A percentile compares a stretch with the other conserved stretches of the same genome.
phyloP scores from a whole-genome alignment of 2,329 filamentous ascomycete genomes.

The Calonectria leucothoes region DNA sequence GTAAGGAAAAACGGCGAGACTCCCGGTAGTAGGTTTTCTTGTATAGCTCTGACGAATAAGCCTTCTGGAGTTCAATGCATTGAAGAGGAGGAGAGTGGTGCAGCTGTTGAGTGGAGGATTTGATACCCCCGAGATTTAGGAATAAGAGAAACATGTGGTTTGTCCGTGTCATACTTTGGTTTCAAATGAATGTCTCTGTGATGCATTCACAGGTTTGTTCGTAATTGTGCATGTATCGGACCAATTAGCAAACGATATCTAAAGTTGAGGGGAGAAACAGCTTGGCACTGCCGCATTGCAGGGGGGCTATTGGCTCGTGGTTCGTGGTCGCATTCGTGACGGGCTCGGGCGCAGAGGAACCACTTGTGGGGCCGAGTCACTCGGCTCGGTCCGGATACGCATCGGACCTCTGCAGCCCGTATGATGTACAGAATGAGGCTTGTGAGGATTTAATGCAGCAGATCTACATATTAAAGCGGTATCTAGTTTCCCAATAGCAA shows the following conservation, averaged over 20 bases:
- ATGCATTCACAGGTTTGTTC: not conserved
- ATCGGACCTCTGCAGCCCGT: not conserved
- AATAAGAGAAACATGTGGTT: not conserved
- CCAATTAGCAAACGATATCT: not conserved
- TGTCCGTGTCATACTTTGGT: not conserved
- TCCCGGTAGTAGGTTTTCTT: not conserved
- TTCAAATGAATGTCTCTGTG: not conserved
- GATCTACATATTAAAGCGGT: not conserved
- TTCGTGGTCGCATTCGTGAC: not conserved
- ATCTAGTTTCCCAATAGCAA: not conserved
- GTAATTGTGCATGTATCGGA: not conserved
- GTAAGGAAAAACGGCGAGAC: constrained; percentile 9
- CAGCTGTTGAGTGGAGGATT: constrained; percentile 7
- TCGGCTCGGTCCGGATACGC: not conserved
- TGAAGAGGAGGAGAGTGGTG: not conserved
- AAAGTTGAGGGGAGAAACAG: not conserved
- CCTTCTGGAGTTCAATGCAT: not conserved
- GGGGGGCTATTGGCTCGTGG: not conserved
- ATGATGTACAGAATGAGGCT: not conserved
- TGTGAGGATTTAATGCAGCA: not conserved
- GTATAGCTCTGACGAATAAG: not conserved
- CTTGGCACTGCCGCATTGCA: not conserved
- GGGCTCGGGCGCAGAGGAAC: not conserved
- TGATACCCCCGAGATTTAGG: constrained; percentile 19
- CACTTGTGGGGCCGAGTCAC: not conserved